Percentiles rank a stretch among this genome's conserved stretches.
phyloP scores from a whole-genome alignment of 371 early-diverging fungal species.

The Rhizopus arrhizus region DNA sequence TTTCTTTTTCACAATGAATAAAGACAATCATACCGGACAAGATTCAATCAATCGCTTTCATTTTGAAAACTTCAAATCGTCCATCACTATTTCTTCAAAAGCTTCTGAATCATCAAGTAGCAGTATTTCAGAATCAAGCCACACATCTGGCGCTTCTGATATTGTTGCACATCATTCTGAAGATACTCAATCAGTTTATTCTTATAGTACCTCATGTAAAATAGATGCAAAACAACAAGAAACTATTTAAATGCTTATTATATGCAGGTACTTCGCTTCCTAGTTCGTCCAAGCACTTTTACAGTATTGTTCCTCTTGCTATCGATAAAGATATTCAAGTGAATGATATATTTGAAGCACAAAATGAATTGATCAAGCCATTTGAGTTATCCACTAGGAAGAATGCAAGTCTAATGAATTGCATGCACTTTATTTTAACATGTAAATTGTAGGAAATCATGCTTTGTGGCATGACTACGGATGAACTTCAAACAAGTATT shows the following conservation, averaged over 20 bases:
- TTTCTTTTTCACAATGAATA: neutral
- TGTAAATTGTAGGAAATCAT: neutral
- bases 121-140: too few species aligned
- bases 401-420: conserved; percentile 3
- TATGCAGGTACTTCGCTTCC: too few species aligned
- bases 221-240: neutral
- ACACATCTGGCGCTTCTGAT: too few species aligned
- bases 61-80: too few species aligned
- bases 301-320: neutral
- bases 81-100: too few species aligned
- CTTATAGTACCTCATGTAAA: neutral
- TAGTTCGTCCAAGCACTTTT: too few species aligned
- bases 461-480: neutral
- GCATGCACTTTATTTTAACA: neutral
- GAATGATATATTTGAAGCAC: conserved; percentile 1
- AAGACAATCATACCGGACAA: neutral
- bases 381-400: conserved; percentile 1
- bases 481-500: conserved; percentile 1
- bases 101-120: too few species aligned
- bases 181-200: neutral
- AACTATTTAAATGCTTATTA: neutral
- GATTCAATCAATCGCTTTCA: too few species aligned
- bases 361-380: conserved; percentile 3
- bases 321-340: neutral
- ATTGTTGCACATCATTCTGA: neutral